Base-by-base conservation (phyloP, 371 early-diverging fungal genomes). In the Rhizomucor miehei region DNA sequence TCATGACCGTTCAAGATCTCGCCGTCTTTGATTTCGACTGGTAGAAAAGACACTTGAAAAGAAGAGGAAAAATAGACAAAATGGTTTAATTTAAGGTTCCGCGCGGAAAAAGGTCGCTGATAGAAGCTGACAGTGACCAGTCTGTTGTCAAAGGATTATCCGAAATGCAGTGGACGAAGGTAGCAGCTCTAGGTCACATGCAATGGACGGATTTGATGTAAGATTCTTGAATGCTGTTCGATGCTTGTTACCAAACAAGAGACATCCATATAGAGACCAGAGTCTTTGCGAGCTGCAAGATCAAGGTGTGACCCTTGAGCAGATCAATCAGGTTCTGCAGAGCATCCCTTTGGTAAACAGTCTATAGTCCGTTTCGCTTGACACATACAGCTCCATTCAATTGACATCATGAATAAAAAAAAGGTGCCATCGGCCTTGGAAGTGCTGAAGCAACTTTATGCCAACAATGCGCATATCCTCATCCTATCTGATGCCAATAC, bases 151-250 rank as follows among this genome's bases (percentile, higher is more conserved):
- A 71, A 20, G 25, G 57, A 10, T 71, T 89, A 9, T 70, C 79
- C 11, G 63, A 68, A 4, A 66, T 57, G 8, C 58, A 75, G 44
- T 69, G 66, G 59, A 57, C 64, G 8, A 49, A 61, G 40, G 66
- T 64, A n/a, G 16, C 25, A 17, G 51, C 65, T 25, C 44, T 68
- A 16, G 50, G 45, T 17, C 55, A 54, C 19, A 62, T 69, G 10
- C 88, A 87, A 52, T 89, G 88, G 87, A 89, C 88, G 2, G 89
- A 89, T 65, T 67, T 87, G 35, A 83, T 86, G 87, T 74, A 79
- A 52, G 69, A 36, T n/a, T n/a, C n/a, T n/a, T n/a, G n/a, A n/a
- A n/a, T n/a, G n/a, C n/a, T n/a, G n/a, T n/a, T n/a, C n/a, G n/a
- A n/a, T n/a, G n/a, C n/a, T 39, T 6, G 38, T 14, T 34, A 20